Evolutionary conservation across 148 eudicot species (phyloP), one percentile per base, ranked within the genome.

Genomic region (Nepenthes gracilis): DNA sequence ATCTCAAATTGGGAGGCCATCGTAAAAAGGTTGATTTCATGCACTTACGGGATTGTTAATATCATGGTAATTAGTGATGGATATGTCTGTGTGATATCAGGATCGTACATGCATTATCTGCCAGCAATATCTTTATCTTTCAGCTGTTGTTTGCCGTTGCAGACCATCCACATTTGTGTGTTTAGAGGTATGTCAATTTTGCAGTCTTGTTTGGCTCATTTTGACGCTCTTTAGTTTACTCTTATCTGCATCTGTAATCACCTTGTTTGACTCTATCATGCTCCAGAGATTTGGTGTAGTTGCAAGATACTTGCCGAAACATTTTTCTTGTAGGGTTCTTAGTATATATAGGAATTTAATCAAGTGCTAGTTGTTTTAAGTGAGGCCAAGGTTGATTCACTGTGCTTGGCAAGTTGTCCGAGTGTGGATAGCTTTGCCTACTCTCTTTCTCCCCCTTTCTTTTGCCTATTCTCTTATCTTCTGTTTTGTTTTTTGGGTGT

Each of bases 41-140:
- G 32, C 6, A 36, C 10, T 2, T 33, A 33, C 2, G 9, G 14
- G 9, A 13, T 52, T 57, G 59, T 36, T 57, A 23, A 23, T 11
- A 34, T 5, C 23, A 43, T 38, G 14, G 48, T 45, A 11, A 45
- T 4, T 40, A 14, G 35, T 65, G 23, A 23, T 61, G 48, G 62
- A 36, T 10, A 70, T 61, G 9, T 60, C 62, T 57, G 5, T 59
- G 47, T 57, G 67, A 14, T 77, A 74, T 72, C 75, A 94, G 99
- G 99, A 94, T 72, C 95, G 92, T 33, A 78, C 80, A 47, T 94
- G 99, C 83, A 75, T 94, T 70, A 94, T 94, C 67, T 94, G 99
- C 78, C 90, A 83, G 69, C 97, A 89, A 61, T 78, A 80, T 67
- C 71, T 89, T 78, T 87, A 86, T 74, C 95, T 94, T 62, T 94